Conservation (phyloP, 495 filamentous ascomycete genomes). For the Pseudotulostoma volvatum region DNA sequence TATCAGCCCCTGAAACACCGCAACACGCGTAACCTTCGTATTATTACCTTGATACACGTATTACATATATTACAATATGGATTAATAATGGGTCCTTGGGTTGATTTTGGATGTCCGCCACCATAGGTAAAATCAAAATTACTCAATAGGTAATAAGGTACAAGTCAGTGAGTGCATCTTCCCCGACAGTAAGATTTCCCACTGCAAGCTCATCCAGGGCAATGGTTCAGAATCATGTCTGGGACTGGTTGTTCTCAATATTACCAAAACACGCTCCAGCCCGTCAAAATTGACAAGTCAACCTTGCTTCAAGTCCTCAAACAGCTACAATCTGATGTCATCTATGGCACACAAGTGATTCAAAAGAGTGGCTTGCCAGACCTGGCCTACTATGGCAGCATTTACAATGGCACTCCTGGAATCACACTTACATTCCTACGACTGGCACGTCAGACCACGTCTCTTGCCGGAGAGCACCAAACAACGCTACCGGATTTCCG, state of each 20-base stretch:
- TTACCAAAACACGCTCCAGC: conserved; percentile 10
- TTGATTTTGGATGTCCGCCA: too few species aligned
- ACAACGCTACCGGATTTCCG: conserved; percentile 11
- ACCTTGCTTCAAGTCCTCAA: conserved; percentile 8
- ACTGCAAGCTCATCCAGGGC: too few species aligned
- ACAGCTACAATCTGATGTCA: conserved; percentile 17
- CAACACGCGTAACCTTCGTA: too few species aligned
- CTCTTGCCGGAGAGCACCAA: conserved; percentile 5
- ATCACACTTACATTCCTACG: conserved; percentile 20
- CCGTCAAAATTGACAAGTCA: conserved; percentile 3
- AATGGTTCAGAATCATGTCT: too few species aligned
- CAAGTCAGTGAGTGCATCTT: too few species aligned
- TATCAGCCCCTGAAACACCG: too few species aligned
- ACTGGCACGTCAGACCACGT: conserved; percentile 18
- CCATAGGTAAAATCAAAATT: too few species aligned
- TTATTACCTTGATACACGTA: too few species aligned
- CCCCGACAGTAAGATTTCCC: too few species aligned
- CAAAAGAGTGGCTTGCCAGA: conserved; percentile 11
- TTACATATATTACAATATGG: too few species aligned
- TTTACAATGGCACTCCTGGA: conserved; percentile 19
- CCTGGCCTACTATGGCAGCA: conserved; percentile 13
- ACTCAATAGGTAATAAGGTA: too few species aligned
- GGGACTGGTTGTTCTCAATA: conserved; percentile 7
- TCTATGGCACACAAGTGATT: conserved; percentile 14
- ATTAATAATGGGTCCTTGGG: too few species aligned